Conservation (phyloP, 1,284 basidiomycete species). For the Coriolopsis trogii region DNA sequence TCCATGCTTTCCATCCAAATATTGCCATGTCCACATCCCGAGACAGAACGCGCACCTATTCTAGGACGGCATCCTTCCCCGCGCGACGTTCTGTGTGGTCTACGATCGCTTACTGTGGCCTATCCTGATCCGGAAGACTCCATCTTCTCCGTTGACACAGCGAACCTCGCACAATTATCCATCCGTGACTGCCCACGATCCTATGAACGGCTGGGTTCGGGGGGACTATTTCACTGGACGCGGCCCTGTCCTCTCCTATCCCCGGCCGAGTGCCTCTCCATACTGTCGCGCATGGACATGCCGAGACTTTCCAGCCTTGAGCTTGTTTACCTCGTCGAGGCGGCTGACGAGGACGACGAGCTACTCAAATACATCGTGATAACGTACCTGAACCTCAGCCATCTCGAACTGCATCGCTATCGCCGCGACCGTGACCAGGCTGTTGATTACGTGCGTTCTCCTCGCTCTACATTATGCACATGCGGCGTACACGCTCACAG, state of each 20-base stretch:
- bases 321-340: conserved; percentile 5
- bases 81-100: no score
- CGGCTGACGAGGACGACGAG: neutral
- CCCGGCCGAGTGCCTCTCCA: neutral
- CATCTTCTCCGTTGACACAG: neutral
- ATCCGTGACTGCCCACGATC: conserved; percentile 1
- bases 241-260: neutral
- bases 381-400: no score
- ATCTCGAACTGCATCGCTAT: no score
- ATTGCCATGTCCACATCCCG: no score
- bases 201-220: no score
- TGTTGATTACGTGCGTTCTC: neutral
- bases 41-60: no score
- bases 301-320: conserved; percentile 16
- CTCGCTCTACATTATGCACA: neutral
- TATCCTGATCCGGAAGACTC: neutral
- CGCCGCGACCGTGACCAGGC: no score
- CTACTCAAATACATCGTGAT: neutral
- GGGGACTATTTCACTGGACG: no score
- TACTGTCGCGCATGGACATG: no score
- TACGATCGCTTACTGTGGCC: neutral
- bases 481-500: neutral
- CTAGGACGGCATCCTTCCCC: no score
- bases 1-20: no score
- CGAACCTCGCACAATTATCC: neutral